Conservation (phyloP, 2,329 filamentous ascomycete genomes). For the Venturia aucupariae region DNA sequence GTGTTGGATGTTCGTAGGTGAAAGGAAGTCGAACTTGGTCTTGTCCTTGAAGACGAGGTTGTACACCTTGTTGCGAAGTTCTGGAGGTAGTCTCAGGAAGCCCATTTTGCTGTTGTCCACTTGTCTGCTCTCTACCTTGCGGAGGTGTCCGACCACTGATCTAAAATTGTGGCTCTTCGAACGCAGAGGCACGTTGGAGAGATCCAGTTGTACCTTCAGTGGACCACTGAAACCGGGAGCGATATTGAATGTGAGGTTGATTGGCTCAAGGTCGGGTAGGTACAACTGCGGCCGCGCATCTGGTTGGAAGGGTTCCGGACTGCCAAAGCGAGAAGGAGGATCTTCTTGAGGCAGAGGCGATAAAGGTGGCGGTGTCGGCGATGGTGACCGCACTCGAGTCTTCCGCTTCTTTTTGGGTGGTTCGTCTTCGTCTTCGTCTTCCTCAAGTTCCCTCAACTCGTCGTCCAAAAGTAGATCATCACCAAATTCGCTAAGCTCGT, state of each 20-base stretch:
- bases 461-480: neutral
- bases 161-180: neutral
- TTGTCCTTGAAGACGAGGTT: constrained; percentile 29
- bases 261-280: constrained; percentile 17
- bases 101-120: constrained; percentile 16
- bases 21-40: constrained; percentile 27
- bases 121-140: constrained; percentile 8
- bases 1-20: constrained; percentile 29
- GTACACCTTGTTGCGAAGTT: constrained; percentile 41
- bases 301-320: constrained; percentile 17
- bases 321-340: constrained; percentile 14
- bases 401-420: constrained; percentile 7
- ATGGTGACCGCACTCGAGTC: constrained; percentile 27
- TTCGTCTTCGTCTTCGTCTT: neutral
- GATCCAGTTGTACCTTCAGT: constrained; percentile 10
- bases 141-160: neutral
- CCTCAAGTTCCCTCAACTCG: neutral
- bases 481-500: constrained; percentile 2
- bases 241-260: constrained; percentile 38
- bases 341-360: constrained; percentile 27
- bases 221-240: constrained; percentile 37
- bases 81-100: constrained; percentile 31
- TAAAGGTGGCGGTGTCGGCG: constrained; percentile 27
- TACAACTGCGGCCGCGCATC: constrained; percentile 17
- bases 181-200: neutral